phyloP scores from a whole-genome alignment of 129 eudicot species.

The Ambrosia trifida region DNA sequence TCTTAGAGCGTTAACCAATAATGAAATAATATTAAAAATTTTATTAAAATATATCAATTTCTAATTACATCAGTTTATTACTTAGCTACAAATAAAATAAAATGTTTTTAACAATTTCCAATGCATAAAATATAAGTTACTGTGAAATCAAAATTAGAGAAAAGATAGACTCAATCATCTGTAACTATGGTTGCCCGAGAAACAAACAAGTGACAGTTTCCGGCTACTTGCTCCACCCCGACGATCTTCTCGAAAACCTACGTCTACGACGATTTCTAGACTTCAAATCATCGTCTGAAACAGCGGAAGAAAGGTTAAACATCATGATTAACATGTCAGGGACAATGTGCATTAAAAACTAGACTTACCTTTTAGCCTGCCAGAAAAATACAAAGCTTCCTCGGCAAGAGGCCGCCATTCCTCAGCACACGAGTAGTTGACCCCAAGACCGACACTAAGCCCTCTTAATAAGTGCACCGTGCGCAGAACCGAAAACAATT shows the following conservation, averaged over 20 bases:
- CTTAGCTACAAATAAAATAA: not conserved
- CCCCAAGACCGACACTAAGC: slow-evolving; percentile 86
- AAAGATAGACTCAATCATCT: slow-evolving; percentile 2
- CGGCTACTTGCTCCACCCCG: slow-evolving; percentile 22
- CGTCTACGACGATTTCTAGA: slow-evolving; percentile 29
- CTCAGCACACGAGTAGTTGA: slow-evolving; percentile 86
- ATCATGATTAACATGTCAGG: not conserved
- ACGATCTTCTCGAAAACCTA: slow-evolving; percentile 20
- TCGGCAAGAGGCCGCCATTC: slow-evolving; percentile 96
- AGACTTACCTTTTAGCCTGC: slow-evolving; percentile 68
- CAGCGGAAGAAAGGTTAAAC: slow-evolving; percentile 10
- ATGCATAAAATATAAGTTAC: not conserved
- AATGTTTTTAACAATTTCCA: not conserved
- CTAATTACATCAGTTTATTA: not conserved
- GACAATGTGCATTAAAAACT: slow-evolving; percentile 7
- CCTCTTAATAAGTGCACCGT: slow-evolving; percentile 92
- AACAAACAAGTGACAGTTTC: not conserved
- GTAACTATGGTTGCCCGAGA: slow-evolving; percentile 7
- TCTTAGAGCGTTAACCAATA: too few relatives aligned
- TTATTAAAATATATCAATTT: not conserved
- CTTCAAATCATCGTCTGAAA: slow-evolving; percentile 33
- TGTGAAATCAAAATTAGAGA: slow-evolving; percentile 1
- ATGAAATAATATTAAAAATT: not conserved
- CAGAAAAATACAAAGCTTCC: slow-evolving; percentile 74
- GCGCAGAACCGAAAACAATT: slow-evolving; percentile 88